Conservation (phyloP, 495 filamentous ascomycete genomes). For the Hypoxylon crocopeplum region DNA sequence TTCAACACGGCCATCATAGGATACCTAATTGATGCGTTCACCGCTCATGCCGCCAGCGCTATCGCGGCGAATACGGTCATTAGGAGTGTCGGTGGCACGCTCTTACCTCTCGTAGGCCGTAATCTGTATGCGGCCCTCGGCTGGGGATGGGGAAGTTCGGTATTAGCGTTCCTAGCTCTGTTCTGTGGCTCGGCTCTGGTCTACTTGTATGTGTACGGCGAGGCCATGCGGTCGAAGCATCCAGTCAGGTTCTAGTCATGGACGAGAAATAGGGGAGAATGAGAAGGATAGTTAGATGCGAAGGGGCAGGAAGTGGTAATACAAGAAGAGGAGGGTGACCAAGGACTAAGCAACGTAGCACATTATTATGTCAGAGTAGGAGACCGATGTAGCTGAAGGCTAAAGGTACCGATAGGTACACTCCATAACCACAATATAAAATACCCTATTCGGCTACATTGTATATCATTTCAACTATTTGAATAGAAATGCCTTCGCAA, state of each 20-base stretch:
- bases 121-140: slow-evolving; percentile 52
- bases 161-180: slow-evolving; percentile 51
- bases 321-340: too few species aligned
- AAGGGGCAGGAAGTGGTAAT: too few species aligned
- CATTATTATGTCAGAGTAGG: too few species aligned
- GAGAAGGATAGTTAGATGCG: too few species aligned
- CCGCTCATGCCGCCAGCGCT: slow-evolving; percentile 57
- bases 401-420: too few species aligned
- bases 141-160: slow-evolving; percentile 56
- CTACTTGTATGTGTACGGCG: slow-evolving; percentile 5
- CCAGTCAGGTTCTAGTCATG: not conserved
- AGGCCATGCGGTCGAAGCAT: slow-evolving; percentile 3
- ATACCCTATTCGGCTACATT: too few species aligned
- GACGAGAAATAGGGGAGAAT: too few species aligned
- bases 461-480: too few species aligned
- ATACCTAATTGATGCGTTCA: slow-evolving; percentile 59
- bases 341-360: too few species aligned
- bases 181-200: not conserved
- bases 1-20: slow-evolving; percentile 65
- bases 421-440: too few species aligned
- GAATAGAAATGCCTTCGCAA: too few species aligned
- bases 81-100: slow-evolving; percentile 59
- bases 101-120: slow-evolving; percentile 52
- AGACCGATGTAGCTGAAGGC: too few species aligned
- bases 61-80: slow-evolving; percentile 53